Conservation (phyloP, 805 yeast genomes). For the Lipomyces spencermartinsiae region DNA sequence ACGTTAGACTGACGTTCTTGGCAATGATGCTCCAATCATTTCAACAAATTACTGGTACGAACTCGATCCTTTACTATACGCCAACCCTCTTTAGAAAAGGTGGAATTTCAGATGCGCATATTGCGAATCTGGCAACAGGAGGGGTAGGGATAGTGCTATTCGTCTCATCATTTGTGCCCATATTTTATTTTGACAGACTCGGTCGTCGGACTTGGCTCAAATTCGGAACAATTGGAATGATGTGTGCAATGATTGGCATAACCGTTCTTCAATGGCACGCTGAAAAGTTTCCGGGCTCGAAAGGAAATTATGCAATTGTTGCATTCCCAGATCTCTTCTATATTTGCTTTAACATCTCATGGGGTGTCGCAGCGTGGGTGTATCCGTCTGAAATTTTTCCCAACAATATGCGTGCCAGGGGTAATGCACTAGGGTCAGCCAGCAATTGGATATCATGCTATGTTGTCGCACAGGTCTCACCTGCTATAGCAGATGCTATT, state of each 20-base stretch:
- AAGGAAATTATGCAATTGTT: no score
- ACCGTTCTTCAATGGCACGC: no score
- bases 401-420: conserved; percentile 79
- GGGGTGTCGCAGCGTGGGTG: conserved; percentile 38
- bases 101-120: conserved; percentile 52
- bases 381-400: conserved; percentile 60
- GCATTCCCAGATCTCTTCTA: conserved; percentile 30
- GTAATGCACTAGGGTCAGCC: conserved; percentile 87
- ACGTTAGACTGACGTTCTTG: conserved; percentile 3
- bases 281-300: no score
- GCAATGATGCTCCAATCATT: conserved; percentile 16
- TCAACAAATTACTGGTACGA: conserved; percentile 49
- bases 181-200: conserved; percentile 57
- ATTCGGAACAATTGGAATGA: background rate
- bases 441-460: conserved; percentile 82
- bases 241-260: no score
- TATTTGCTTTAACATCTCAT: conserved; percentile 43
- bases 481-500: conserved; percentile 45
- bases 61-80: conserved; percentile 55
- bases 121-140: conserved; percentile 52
- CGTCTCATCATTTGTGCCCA: conserved; percentile 53
- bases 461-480: conserved; percentile 69
- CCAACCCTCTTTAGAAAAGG: conserved; percentile 57
- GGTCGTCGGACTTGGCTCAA: conserved; percentile 72
- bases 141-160: conserved; percentile 46